These are phyloP conservation scores for Pinus tabuliformis DNA, from an alignment of 75 land plant species.

Conservation along the genomic window DNA sequence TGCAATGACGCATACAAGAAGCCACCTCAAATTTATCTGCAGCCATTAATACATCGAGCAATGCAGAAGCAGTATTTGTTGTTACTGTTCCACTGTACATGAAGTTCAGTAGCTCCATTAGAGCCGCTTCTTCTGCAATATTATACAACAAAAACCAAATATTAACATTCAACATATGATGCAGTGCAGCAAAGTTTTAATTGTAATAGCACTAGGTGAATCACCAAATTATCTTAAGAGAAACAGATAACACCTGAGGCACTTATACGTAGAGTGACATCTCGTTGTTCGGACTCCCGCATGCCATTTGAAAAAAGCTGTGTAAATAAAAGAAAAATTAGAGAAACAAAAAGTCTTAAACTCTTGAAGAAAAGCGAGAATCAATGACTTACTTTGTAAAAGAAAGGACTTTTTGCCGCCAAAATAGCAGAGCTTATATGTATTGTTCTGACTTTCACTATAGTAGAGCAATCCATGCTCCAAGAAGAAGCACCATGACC, in stretches of 20 bases:
- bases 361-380: not conserved
- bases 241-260: slow-evolving; percentile 56
- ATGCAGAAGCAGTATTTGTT: slow-evolving; percentile 57
- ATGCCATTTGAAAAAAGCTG: slow-evolving; percentile 99
- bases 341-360: not conserved
- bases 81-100: slow-evolving; percentile 87
- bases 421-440: slow-evolving; percentile 94
- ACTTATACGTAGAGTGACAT: slow-evolving; percentile 83
- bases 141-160: not conserved
- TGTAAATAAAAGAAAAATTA: not conserved
- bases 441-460: slow-evolving; percentile 67
- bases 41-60: slow-evolving; percentile 95
- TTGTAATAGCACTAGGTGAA: not conserved
- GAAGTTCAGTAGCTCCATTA: slow-evolving; percentile 92
- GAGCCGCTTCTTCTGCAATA: slow-evolving; percentile 83
- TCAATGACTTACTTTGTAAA: slow-evolving; percentile 68
- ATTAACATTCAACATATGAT: not conserved
- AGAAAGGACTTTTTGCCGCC: slow-evolving; percentile 97
- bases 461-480: slow-evolving; percentile 64
- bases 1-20: slow-evolving; percentile 97
- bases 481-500: slow-evolving; percentile 47
- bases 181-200: not conserved
- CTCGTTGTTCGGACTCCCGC: slow-evolving; percentile 94
- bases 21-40: slow-evolving; percentile 99
- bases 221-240: slow-evolving; percentile 3